Percentiles rank a stretch among this genome's conserved stretches.
phyloP scores from a whole-genome alignment of 2,329 filamentous ascomycete genomes.

The Didymella segeticola region DNA sequence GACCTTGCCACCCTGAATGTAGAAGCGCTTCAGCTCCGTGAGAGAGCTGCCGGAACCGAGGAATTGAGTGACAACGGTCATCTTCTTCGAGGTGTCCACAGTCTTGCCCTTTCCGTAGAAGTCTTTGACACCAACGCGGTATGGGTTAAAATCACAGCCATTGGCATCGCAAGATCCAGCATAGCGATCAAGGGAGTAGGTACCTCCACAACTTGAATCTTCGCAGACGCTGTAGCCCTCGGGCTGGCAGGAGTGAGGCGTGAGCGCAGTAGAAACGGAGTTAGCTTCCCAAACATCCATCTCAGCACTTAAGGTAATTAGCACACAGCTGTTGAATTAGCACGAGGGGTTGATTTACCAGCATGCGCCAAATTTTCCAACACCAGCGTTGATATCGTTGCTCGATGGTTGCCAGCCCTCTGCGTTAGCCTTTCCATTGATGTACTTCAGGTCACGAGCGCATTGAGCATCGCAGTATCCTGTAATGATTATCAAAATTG shows the following conservation, averaged over 20 bases:
- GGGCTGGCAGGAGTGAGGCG: conserved; percentile 67
- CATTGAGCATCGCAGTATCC: conserved; percentile 51
- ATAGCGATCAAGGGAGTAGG: conserved; percentile 64
- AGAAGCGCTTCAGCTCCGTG: conserved; percentile 55
- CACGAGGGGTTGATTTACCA: conserved; percentile 48
- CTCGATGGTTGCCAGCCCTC: conserved; percentile 59
- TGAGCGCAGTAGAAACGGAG: conserved; percentile 66
- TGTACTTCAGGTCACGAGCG: conserved; percentile 57
- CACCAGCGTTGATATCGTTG: conserved; percentile 62
- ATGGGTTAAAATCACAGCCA: conserved; percentile 68
- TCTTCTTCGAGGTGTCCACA: conserved; percentile 50
- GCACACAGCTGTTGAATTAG: conserved; percentile 28
- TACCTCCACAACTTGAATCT: conserved; percentile 53
- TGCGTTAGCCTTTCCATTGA: conserved; percentile 62
- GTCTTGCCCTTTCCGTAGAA: conserved; percentile 67
- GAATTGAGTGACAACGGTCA: conserved; percentile 61
- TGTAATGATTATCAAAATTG: not conserved
- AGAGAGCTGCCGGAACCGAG: conserved; percentile 50
- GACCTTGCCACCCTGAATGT: conserved; percentile 57
- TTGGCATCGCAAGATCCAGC: conserved; percentile 70
- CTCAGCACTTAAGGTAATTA: conserved; percentile 47
- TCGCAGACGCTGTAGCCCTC: conserved; percentile 60
- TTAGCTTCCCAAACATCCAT: conserved; percentile 73
- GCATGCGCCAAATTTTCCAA: conserved; percentile 64
- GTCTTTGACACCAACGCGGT: conserved; percentile 66